Evolutionary conservation across 345 rosid species (phyloP).

Genomic region (Carallia pectinifolia): DNA sequence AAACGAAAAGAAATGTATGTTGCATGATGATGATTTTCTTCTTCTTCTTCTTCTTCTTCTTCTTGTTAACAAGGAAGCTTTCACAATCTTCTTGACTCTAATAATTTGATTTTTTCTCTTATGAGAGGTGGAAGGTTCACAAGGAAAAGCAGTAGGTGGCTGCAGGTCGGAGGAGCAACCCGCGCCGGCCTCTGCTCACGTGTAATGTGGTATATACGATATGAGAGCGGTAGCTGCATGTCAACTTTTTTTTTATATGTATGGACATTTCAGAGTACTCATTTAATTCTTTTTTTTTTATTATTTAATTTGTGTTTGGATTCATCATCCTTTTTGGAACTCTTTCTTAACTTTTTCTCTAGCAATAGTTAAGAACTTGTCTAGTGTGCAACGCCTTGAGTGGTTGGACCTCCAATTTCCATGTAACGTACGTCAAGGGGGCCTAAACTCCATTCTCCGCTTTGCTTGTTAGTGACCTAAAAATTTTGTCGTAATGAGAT

Average conservation of each 20-base stretch:
- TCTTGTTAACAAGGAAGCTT: neutral
- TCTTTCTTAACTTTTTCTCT: neutral
- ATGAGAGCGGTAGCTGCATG: conserved; percentile 7
- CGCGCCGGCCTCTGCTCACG: conserved; percentile 27
- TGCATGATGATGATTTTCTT: conserved; percentile 17
- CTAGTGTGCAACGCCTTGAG: neutral
- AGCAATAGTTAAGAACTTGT: no score
- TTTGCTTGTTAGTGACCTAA: no score
- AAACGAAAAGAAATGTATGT: conserved; percentile 1
- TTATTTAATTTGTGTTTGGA: neutral
- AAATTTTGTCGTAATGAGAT: no score
- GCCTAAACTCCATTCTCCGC: no score
- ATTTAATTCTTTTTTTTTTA: no score
- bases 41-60: neutral
- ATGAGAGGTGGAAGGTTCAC: conserved; percentile 23
- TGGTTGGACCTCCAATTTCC: neutral
- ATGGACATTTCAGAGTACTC: neutral
- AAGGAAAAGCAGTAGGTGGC: conserved; percentile 26
- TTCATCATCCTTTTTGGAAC: neutral
- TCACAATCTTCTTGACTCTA: neutral
- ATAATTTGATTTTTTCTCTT: no score
- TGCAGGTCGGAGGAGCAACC: neutral
- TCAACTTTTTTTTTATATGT: conserved; percentile 7
- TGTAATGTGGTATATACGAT: neutral
- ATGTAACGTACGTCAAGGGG: neutral